Evolutionary conservation across 345 rosid genomes (phyloP).

Genomic region (Bretschneidera sinensis): DNA sequence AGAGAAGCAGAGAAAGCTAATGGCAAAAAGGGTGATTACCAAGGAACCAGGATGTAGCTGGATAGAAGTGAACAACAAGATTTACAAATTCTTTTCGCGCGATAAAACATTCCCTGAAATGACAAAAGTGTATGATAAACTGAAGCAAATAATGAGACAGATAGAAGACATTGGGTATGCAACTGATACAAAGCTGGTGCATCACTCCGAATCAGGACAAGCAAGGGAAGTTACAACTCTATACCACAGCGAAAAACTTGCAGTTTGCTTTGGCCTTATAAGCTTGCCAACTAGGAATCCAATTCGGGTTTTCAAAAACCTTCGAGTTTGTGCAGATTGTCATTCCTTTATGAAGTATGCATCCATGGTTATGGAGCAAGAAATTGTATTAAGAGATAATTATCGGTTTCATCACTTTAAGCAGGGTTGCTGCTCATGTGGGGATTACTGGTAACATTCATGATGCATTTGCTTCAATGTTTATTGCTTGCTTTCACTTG

Average conservation of each 20-base stretch:
- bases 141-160: conserved; percentile 16
- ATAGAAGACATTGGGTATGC: conserved; percentile 4
- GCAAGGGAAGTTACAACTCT: conserved; percentile 9
- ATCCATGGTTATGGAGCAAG: conserved; percentile 8
- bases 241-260: conserved; percentile 29
- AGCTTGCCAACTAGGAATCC: conserved; percentile 21
- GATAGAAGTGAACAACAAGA: conserved; percentile 24
- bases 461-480: too few relatives aligned
- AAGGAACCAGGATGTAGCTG: conserved; percentile 29
- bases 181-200: neutral
- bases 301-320: conserved; percentile 22
- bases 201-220: neutral
- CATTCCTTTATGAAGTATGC: conserved; percentile 22
- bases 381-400: conserved; percentile 21
- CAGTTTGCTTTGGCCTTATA: conserved; percentile 26
- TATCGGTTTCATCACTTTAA: conserved; percentile 27
- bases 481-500: too few relatives aligned
- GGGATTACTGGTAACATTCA: conserved; percentile 23
- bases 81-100: conserved; percentile 20
- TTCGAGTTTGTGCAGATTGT: conserved; percentile 20
- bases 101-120: conserved; percentile 17
- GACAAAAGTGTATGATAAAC: conserved; percentile 14
- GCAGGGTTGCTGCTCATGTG: conserved; percentile 23
- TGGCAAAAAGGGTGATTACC: conserved; percentile 7
- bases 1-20: conserved; percentile 20